phyloP scores from a whole-genome alignment of 345 rosid genomes.

The Mallotus nudiflorus region DNA sequence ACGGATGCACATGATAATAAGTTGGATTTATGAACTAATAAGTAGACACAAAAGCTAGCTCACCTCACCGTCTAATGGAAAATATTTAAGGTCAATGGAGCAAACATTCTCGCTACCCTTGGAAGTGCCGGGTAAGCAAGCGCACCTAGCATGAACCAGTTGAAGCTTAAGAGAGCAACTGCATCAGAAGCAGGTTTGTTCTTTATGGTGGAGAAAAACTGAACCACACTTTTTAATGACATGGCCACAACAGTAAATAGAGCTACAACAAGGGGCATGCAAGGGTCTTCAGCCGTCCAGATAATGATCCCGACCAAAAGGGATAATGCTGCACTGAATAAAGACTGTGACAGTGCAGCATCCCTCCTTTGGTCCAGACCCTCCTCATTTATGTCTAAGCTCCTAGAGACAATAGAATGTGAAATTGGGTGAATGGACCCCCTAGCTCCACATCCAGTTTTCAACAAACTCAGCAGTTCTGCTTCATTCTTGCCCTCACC shows the following conservation, averaged over 20 bases:
- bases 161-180: slow-evolving; percentile 73
- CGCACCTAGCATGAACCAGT: slow-evolving; percentile 78
- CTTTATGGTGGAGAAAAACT: slow-evolving; percentile 59
- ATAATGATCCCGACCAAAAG: slow-evolving; percentile 63
- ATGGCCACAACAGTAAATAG: slow-evolving; percentile 71
- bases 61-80: slow-evolving; percentile 17
- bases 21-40: slow-evolving; percentile 19
- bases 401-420: slow-evolving; percentile 24
- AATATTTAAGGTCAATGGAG: slow-evolving; percentile 22
- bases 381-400: slow-evolving; percentile 23
- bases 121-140: slow-evolving; percentile 74
- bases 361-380: slow-evolving; percentile 38
- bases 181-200: slow-evolving; percentile 78
- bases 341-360: slow-evolving; percentile 53
- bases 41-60: slow-evolving; percentile 19
- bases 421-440: slow-evolving; percentile 33
- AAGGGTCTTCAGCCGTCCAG: slow-evolving; percentile 63
- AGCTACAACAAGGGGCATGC: slow-evolving; percentile 76
- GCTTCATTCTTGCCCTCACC: slow-evolving; percentile 21
- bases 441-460: slow-evolving; percentile 21
- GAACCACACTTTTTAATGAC: slow-evolving; percentile 67
- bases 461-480: slow-evolving; percentile 15
- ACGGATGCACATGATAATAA: neutral
- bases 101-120: slow-evolving; percentile 42
- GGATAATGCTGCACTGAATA: slow-evolving; percentile 63